Evolutionary conservation across 2,329 filamentous ascomycete species (phyloP).

Genomic region (Fusarium newnesense): DNA sequence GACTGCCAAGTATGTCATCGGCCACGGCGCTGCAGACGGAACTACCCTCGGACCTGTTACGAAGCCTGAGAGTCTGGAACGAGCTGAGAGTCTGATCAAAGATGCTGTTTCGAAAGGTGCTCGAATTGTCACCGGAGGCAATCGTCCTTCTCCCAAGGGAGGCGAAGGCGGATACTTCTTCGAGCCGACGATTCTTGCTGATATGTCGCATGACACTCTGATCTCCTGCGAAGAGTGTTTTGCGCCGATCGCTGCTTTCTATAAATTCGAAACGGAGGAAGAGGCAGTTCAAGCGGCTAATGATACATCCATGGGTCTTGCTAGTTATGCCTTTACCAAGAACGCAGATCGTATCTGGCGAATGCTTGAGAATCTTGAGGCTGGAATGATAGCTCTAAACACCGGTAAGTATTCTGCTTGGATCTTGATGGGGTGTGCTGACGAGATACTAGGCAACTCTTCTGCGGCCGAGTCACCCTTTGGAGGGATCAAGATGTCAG

Average conservation of each 20-base stretch:
- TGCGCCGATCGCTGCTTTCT: constrained; percentile 22
- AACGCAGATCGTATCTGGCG: constrained; percentile 19
- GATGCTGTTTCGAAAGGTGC: constrained; percentile 24
- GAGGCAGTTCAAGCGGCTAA: constrained; percentile 26
- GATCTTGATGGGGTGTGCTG: rapidly evolving
- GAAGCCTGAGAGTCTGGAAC: constrained; percentile 13
- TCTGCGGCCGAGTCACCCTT: constrained; percentile 54
- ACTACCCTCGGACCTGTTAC: constrained; percentile 29
- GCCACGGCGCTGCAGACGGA: constrained; percentile 14
- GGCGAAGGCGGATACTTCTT: constrained; percentile 23
- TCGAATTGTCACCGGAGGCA: constrained; percentile 4
- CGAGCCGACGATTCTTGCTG: constrained; percentile 28
- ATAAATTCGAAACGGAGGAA: constrained; percentile 27
- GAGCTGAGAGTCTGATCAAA: constrained; percentile 14
- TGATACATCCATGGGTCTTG: constrained; percentile 25
- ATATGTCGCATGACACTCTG: background rate
- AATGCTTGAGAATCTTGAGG: constrained; percentile 29
- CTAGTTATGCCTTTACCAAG: constrained; percentile 29
- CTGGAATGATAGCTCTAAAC: constrained; percentile 34
- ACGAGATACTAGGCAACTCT: constrained; percentile 5
- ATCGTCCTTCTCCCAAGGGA: background rate
- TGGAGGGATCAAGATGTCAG: constrained; percentile 32
- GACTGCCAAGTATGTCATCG: constrained; percentile 13
- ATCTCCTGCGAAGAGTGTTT: constrained; percentile 31
- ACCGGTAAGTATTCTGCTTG: background rate